Base-by-base conservation (phyloP, 495 filamentous ascomycete genomes). In the Immersiella caudata region DNA sequence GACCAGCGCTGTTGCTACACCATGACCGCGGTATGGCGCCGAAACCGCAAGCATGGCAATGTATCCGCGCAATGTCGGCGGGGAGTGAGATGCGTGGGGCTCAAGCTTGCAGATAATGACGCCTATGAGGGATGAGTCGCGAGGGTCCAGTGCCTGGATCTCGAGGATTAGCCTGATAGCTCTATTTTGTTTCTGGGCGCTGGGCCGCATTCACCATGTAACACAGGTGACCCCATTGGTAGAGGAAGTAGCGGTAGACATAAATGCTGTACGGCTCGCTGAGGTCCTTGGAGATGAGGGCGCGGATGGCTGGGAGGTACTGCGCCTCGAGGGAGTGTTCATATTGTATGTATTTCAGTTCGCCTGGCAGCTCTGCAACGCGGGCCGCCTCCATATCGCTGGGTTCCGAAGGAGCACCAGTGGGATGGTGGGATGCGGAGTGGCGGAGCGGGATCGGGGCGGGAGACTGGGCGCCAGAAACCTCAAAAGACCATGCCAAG, bases 181-280 rank as follows among this genome's bases (percentile, higher is more conserved):
- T 54, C 54, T 4, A n/a, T n/a, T 22, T 40, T 21, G 12, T 26
- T 8, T 33, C n/a, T n/a, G n/a, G 16, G 35, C 16, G 3, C 6
- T 65, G 35, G 27, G 22, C 29, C 8, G 29, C 21, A 63, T 74
- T 67, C 79, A 92, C 91, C 85, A 99, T 92, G 76, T 91, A 98
- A 74, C 96, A 98, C 22, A 99, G 82, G 70, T 98, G 89, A 21
- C 91, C 92, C 96, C 96, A 99, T 88, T 97, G 92, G 76, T 95
- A 97, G 20, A 99, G 83, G 74, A 99, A 99, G 81, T 98, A 99
- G 27, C 96, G 88, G 81, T 98, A 99, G 59, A 99, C 96, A 79
- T 98, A 99, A 75, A 99, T 97, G 80, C 95, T 98, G 79, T 99
- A 99, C 1, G 96, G 96, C 75, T 99, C 96, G 66, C 94, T 97